Conservation (phyloP, 768 basidiomycete species). For the Cubamyces sp. region DNA sequence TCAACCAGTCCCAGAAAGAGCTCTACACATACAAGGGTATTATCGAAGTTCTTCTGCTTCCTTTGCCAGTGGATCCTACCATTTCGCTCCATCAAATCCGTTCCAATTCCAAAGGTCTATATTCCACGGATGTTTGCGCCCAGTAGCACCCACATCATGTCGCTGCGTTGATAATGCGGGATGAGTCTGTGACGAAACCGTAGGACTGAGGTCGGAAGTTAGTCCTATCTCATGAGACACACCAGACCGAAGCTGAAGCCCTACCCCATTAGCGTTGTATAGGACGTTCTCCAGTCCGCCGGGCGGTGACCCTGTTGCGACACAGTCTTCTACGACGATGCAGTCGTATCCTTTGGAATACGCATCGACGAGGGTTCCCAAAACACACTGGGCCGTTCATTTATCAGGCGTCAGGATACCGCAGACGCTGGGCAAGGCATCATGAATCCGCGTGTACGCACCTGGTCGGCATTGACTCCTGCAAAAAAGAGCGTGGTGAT, state of each 20-base stretch:
- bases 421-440: not conserved
- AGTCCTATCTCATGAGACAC: not conserved
- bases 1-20: no score
- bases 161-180: slow-evolving; percentile 32
- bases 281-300: slow-evolving; percentile 61
- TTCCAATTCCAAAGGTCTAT: no score
- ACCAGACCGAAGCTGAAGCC: slow-evolving; percentile 27
- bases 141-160: not conserved
- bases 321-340: slow-evolving; percentile 58
- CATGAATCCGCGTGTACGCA: slow-evolving; percentile 26
- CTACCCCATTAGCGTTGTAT: slow-evolving; percentile 59
- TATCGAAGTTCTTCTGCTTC: no score
- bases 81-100: no score
- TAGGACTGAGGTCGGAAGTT: slow-evolving; percentile 43
- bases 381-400: slow-evolving; percentile 53
- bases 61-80: no score
- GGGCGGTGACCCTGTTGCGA: slow-evolving; percentile 64
- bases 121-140: no score
- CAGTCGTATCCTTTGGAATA: slow-evolving; percentile 70
- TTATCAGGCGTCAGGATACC: not conserved
- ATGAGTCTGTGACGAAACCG: slow-evolving; percentile 51
- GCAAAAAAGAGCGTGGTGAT: slow-evolving; percentile 64
- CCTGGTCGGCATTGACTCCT: slow-evolving; percentile 73
- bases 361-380: slow-evolving; percentile 64
- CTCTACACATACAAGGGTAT: no score